Percentiles rank a stretch among this genome's conserved stretches.
phyloP scores from a whole-genome alignment of 768 basidiomycete genomes.

The Cyclocybe aegerita region DNA sequence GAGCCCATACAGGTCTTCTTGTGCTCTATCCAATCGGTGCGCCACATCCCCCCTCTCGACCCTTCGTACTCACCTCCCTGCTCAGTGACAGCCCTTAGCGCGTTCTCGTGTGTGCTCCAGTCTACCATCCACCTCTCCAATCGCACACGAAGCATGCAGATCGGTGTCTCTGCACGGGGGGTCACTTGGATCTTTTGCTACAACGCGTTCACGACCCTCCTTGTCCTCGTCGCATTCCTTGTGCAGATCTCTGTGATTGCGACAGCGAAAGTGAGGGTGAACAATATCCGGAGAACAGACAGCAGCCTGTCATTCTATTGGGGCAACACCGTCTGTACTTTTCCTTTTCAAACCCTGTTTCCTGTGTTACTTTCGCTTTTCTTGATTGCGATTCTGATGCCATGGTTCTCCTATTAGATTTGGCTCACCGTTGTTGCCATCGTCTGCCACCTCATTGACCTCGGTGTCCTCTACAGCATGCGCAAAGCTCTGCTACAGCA shows the following conservation, averaged over 20 bases:
- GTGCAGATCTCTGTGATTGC: constrained; percentile 11
- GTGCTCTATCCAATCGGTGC: constrained; percentile 17
- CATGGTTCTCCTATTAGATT: constrained; percentile 3
- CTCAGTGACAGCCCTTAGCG: constrained; percentile 8
- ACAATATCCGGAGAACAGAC: neutral
- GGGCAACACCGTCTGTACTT: constrained; percentile 12
- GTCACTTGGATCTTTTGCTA: constrained; percentile 5
- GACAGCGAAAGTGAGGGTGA: constrained; percentile 9
- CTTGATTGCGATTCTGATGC: neutral
- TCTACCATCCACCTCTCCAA: constrained; percentile 1
- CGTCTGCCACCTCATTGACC: constrained; percentile 9
- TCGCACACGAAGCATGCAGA: constrained; percentile 6
- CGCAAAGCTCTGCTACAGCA: neutral
- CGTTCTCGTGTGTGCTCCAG: constrained; percentile 6
- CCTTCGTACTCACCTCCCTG: neutral
- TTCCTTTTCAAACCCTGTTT: too few relatives aligned
- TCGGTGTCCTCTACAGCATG: constrained; percentile 9
- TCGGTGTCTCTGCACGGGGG: neutral
- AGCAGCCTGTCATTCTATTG: constrained; percentile 11
- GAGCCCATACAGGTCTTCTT: constrained; percentile 10
- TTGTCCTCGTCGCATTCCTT: constrained; percentile 8
- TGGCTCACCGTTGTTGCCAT: constrained; percentile 13
- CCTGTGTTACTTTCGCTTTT: too few relatives aligned
- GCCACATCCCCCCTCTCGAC: neutral
- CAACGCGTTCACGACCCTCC: constrained; percentile 4